phyloP scores from a whole-genome alignment of 768 basidiomycete species.

The Mrakia hoshinonis region DNA sequence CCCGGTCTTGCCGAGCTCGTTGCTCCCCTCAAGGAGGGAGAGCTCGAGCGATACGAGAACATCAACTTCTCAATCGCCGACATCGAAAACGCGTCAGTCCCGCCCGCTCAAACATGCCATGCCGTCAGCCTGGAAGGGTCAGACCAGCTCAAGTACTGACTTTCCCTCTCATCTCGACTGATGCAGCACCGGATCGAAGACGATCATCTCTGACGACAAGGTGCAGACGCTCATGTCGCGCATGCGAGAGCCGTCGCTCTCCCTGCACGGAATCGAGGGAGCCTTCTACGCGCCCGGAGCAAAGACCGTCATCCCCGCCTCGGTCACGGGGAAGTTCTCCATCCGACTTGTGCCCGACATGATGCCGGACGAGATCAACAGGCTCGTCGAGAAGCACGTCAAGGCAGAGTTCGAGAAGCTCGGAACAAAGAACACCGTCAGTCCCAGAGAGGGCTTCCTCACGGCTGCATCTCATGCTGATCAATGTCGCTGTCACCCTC shows the following conservation, averaged over 20 bases:
- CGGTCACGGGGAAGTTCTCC: constrained; percentile 79
- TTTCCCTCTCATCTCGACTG: too few relatives aligned
- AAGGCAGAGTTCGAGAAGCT: constrained; percentile 74
- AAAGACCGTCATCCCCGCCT: constrained; percentile 84
- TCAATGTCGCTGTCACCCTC: background rate
- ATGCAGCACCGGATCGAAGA: constrained; percentile 44
- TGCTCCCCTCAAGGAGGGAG: constrained; percentile 59
- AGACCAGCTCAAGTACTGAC: too few relatives aligned
- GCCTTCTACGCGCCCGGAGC: constrained; percentile 74
- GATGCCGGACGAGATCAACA: constrained; percentile 57
- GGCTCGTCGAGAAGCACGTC: constrained; percentile 62
- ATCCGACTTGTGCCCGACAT: constrained; percentile 87
- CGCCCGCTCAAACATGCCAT: too few relatives aligned
- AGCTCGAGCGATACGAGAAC: constrained; percentile 50
- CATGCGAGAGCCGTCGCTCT: constrained; percentile 79
- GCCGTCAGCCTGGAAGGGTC: too few relatives aligned
- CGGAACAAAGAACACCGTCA: constrained; percentile 63
- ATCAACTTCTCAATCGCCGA: constrained; percentile 31
- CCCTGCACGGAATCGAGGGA: constrained; percentile 90
- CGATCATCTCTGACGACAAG: constrained; percentile 65
- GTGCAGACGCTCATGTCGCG: constrained; percentile 70
- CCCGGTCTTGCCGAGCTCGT: constrained; percentile 85
- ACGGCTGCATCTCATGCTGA: background rate
- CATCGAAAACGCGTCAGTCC: constrained; percentile 14
- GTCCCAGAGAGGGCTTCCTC: background rate